Evolutionary conservation across 768 basidiomycete genomes (phyloP), one percentile per base, ranked within the genome.

Genomic region (Mycena galopus): DNA sequence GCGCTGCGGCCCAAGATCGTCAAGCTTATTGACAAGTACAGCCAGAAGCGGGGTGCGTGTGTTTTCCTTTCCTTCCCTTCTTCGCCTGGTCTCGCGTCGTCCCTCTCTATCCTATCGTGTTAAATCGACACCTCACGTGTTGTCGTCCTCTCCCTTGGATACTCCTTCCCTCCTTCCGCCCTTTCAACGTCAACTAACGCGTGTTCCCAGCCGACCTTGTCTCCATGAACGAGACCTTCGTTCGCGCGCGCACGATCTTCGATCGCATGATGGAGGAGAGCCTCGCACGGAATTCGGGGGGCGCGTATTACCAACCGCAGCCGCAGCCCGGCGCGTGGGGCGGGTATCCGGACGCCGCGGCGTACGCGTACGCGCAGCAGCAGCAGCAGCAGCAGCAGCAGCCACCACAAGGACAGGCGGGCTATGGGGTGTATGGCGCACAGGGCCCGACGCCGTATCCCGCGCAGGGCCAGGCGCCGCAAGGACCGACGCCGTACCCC

Each of bases 11-110:
- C 96, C 9, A 97, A 96, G 86, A 97, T 99, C 73, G 96, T 98
- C 72, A 96, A 96, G 78, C 83, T 99, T 65, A 98, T 98, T 73
- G 96, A 98, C 80, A 98, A 96, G 84, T 98, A 98, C 79, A 96
- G 93, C 76, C 96, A 97, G 85, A 98, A 98, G 84, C 88, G 96
- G 82, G 88, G 88, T 80, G 23, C 32, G 71, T 66, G 59, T 8
- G 21, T 12, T 9, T 58, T 25, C 30, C 44, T 23, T 21, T 0
- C 27, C 39, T 37, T 19, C 4, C 32, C 29, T 33, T 16, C 30
- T 14, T 50, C 14, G 6, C 21, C n/a, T n/a, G n/a, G n/a, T n/a
- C n/a, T n/a, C n/a, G n/a, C n/a, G n/a, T n/a, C n/a, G n/a, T n/a
- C n/a, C n/a, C n/a, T n/a, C n/a, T n/a, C n/a, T n/a, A n/a, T n/a